Evolutionary conservation across 495 filamentous ascomycete genomes (phyloP).

Genomic region (Beverwykella pulmonaria): DNA sequence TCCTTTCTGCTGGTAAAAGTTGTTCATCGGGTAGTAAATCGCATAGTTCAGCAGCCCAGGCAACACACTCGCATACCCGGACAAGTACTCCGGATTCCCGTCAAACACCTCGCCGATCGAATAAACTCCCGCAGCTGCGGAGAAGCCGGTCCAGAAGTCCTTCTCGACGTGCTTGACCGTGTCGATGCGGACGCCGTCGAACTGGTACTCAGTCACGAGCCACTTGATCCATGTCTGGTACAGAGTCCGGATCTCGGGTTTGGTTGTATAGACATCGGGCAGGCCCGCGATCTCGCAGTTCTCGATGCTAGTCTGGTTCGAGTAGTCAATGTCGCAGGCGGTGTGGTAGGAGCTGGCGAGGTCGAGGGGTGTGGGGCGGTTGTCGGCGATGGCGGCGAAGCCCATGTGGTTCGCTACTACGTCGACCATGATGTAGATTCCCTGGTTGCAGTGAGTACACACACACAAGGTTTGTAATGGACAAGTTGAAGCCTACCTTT

Average conservation of each 20-base stretch:
- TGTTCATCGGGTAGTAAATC: conserved; percentile 60
- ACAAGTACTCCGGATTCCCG: conserved; percentile 62
- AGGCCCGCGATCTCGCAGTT: conserved; percentile 70
- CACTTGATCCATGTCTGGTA: conserved; percentile 68
- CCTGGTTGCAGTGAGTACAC: not conserved
- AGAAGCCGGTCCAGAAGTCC: conserved; percentile 69
- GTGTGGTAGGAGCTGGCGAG: conserved; percentile 65
- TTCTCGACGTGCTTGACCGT: conserved; percentile 73
- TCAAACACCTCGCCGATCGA: conserved; percentile 70
- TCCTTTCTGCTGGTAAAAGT: conserved; percentile 54
- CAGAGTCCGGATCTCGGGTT: conserved; percentile 55
- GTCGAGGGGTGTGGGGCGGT: conserved; percentile 68
- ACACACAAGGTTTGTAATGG: not conserved
- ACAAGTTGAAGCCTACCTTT: conserved; percentile 11
- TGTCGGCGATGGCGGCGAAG: conserved; percentile 55
- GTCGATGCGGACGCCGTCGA: conserved; percentile 78
- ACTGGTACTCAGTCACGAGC: conserved; percentile 65
- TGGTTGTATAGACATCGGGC: conserved; percentile 69
- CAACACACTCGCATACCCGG: conserved; percentile 64
- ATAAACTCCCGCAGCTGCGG: conserved; percentile 69
- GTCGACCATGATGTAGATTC: conserved; percentile 71
- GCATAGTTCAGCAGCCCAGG: conserved; percentile 73
- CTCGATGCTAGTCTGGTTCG: conserved; percentile 47
- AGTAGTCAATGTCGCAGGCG: conserved; percentile 69
- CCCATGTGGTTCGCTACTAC: conserved; percentile 83